A percentile compares a stretch with the other conserved stretches of the same genome.
These are phyloP conservation scores for Mycena crocata DNA, from an alignment of 768 basidiomycete genomes.

Conservation along the genomic window DNA sequence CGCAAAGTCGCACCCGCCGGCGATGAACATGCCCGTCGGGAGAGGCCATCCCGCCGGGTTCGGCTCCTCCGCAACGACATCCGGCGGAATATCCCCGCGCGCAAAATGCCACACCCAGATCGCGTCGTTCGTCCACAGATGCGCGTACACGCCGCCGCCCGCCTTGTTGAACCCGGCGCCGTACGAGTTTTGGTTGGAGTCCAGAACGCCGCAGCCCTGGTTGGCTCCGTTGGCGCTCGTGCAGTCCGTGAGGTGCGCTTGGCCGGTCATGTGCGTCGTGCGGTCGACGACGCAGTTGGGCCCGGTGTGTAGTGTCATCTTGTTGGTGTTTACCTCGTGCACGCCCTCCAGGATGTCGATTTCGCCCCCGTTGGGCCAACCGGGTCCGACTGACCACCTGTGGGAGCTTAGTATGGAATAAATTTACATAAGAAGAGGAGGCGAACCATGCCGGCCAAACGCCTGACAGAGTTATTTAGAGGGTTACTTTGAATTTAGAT, in stretches of 20 bases:
- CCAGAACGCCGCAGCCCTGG: slow-evolving; percentile 3
- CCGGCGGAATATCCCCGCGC: neutral
- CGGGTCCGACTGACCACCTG: slow-evolving; percentile 2
- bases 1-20: neutral
- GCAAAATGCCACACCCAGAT: slow-evolving; percentile 10
- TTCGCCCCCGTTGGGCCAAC: neutral
- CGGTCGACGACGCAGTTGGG: neutral
- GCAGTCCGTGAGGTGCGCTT: neutral
- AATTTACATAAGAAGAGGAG: neutral
- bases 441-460: slow-evolving; percentile 3
- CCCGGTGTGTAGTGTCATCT: slow-evolving; percentile 12
- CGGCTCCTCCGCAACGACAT: neutral
- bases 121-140: slow-evolving; percentile 1
- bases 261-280: neutral
- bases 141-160: slow-evolving; percentile 16
- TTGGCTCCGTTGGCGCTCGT: neutral
- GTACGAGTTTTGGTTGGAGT: neutral
- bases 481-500: too few species aligned
- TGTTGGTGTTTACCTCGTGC: neutral
- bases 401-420: too few species aligned
- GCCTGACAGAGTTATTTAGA: too few species aligned
- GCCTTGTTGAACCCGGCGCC: slow-evolving; percentile 9
- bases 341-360: slow-evolving; percentile 3
- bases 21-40: neutral
- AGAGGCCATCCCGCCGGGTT: neutral